phyloP scores from a whole-genome alignment of 352 stramenopile genomes.

The Pythium angustatum region DNA sequence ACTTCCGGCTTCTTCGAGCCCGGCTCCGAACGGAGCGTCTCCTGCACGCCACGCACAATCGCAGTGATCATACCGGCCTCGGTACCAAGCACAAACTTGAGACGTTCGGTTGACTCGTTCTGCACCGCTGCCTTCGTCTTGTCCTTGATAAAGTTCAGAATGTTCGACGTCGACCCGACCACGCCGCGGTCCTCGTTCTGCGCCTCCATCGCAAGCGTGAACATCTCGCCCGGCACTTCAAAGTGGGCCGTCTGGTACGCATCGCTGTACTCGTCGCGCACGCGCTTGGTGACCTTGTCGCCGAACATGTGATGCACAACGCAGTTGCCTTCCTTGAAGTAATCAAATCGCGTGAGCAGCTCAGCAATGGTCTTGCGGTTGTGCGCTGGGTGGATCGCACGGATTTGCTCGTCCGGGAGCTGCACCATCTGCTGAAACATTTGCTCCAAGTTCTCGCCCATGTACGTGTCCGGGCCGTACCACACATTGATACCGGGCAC shows the following conservation, averaged over 20 bases:
- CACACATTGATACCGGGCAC: conserved; percentile 91
- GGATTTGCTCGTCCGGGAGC: conserved; percentile 83
- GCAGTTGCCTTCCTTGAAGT: conserved; percentile 97
- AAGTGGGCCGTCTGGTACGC: conserved; percentile 96
- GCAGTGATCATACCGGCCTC: conserved; percentile 98
- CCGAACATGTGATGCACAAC: conserved; percentile 99
- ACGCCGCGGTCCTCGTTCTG: conserved; percentile 89
- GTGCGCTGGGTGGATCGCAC: conserved; percentile 81
- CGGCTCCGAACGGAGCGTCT: conserved; percentile 51
- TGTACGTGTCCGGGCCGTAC: conserved; percentile 97
- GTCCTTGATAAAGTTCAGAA: conserved; percentile 96
- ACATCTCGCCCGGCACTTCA: conserved; percentile 99
- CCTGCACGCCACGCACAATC: conserved; percentile 94
- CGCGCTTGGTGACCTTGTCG: conserved; percentile 91
- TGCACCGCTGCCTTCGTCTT: conserved; percentile 91
- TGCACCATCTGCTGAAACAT: conserved; percentile 88
- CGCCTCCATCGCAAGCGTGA: conserved; percentile 96
- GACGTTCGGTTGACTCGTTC: conserved; percentile 58
- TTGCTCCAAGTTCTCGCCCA: conserved; percentile 96
- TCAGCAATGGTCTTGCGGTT: conserved; percentile 78
- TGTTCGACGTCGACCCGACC: conserved; percentile 96
- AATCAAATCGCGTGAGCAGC: conserved; percentile 89
- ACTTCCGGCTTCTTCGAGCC: conserved; percentile 76
- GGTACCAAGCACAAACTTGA: conserved; percentile 96
- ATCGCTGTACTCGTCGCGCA: conserved; percentile 90